Base-by-base conservation (phyloP, 208 protist species). In the Crithidia bombi region DNA sequence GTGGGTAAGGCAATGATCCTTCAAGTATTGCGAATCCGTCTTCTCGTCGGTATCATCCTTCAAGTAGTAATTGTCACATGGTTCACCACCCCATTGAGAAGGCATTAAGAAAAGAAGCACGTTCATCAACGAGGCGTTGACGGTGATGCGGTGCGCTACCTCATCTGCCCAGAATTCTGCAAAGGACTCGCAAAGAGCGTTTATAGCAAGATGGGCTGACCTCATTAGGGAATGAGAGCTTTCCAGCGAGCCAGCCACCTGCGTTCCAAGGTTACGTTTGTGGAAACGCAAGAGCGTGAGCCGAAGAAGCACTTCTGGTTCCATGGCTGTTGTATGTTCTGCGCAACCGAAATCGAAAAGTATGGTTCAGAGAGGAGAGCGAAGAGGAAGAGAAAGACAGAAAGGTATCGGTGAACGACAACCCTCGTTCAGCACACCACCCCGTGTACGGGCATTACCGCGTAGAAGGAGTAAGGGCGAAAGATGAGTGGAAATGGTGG, bases 31-130 rank as follows among this genome's bases (percentile, higher is more conserved):
- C 14, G 41, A n/a, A n/a, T 58, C 52, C 5, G 14, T 15, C 10
- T 2, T n/a, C 9, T 25, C 56, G 25, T 58, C 23, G 19, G n/a
- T n/a, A 7, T 23, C 28, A 0, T 64, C 35, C 0, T 19, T 25
- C 0, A 73, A 17, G 23, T 73, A 23, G 0, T 51, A 32, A 0
- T 3, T 65, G 14, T 65, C 58, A n/a, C 67, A 73, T 3, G 47
- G 57, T 0, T 23, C 36, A 19, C 6, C 28, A 25, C 56, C 39
- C 67, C 67, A 73, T 14, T 58, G 67, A 4, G 44, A 57, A 14
- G 67, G 67, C 3, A 73, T 35, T 3, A 73, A 49, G 19, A 59
- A 73, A 12, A 55, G 26, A 11, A 73, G 57, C 0, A 39, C 61
- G 12, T 41, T 15, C 4, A 33, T 44, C 12, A 65, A 47, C n/a